A percentile compares a stretch with the other conserved stretches of the same genome.
These are phyloP conservation scores for Thalassiosira profunda DNA, from an alignment of 108 stramenopile species.

Conservation along the genomic window DNA sequence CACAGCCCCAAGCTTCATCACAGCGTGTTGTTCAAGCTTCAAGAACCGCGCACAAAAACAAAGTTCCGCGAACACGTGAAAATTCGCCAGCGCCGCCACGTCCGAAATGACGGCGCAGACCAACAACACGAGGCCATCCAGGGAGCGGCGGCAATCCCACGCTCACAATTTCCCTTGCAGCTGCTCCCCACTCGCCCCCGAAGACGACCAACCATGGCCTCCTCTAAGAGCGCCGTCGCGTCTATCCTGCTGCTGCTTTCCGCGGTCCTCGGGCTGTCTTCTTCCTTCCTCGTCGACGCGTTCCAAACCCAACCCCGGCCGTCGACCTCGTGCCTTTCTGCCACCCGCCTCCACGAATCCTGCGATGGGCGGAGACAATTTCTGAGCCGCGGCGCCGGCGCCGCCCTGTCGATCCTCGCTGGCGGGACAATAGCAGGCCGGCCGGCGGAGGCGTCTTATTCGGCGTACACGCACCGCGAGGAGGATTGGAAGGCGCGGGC, in stretches of 20 bases:
- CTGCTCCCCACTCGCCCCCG: neutral
- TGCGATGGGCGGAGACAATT: constrained; percentile 18
- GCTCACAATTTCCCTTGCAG: neutral
- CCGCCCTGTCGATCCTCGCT: constrained; percentile 24
- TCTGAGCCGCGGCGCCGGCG: constrained; percentile 18
- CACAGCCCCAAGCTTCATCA: too few species aligned
- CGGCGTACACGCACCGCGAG: constrained; percentile 73
- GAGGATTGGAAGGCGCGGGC: constrained; percentile 81
- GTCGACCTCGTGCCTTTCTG: constrained; percentile 1
- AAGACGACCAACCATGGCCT: constrained; percentile 9
- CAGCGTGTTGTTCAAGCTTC: too few species aligned
- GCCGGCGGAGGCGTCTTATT: constrained; percentile 60
- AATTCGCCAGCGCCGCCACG: too few species aligned
- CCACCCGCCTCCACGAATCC: constrained; percentile 2
- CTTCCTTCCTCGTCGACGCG: constrained; percentile 2
- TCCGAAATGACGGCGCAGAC: too few species aligned
- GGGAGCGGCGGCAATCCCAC: too few species aligned
- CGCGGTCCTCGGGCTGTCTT: neutral
- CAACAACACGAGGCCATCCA: too few species aligned
- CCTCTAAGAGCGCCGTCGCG: neutral
- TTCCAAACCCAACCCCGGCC: constrained; percentile 20
- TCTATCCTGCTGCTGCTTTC: neutral
- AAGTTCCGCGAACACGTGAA: too few species aligned
- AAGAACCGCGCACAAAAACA: too few species aligned
- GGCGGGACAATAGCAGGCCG: constrained; percentile 13